Conservation (phyloP, 306 rosid species). For the Vigna mungo region DNA sequence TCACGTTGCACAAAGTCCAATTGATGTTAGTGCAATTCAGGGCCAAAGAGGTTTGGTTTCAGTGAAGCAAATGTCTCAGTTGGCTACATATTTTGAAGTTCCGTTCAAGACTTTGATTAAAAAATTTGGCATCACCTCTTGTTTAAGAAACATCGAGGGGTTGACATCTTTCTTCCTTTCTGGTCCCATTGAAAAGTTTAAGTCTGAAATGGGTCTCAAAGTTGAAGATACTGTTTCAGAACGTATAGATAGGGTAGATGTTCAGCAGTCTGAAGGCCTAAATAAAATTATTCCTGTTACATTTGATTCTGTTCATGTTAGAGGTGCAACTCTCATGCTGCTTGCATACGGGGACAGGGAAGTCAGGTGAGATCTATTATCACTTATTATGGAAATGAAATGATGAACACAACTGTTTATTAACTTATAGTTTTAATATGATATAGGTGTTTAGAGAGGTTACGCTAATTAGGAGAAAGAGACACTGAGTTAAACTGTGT, state of each 20-base stretch:
- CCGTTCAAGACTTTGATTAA: slow-evolving; percentile 48
- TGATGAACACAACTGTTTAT: slow-evolving; percentile 20
- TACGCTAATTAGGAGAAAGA: slow-evolving; percentile 2
- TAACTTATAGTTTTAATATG: slow-evolving; percentile 22
- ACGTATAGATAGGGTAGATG: slow-evolving; percentile 53
- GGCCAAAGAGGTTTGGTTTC: slow-evolving; percentile 48
- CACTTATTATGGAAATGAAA: slow-evolving; percentile 29
- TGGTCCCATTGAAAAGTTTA: slow-evolving; percentile 54
- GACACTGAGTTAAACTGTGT: no score
- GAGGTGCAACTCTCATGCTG: slow-evolving; percentile 84
- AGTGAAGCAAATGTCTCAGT: slow-evolving; percentile 39
- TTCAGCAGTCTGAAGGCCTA: slow-evolving; percentile 59
- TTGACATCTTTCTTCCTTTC: slow-evolving; percentile 46
- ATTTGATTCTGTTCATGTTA: slow-evolving; percentile 86
- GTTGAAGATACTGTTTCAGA: slow-evolving; percentile 64
- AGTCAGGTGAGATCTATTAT: slow-evolving; percentile 70
- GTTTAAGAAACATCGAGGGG: slow-evolving; percentile 56
- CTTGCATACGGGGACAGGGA: slow-evolving; percentile 93
- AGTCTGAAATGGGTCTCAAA: slow-evolving; percentile 53
- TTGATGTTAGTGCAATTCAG: slow-evolving; percentile 40
- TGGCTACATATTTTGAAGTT: slow-evolving; percentile 43
- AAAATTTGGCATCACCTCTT: slow-evolving; percentile 51
- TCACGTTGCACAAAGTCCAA: slow-evolving; percentile 41
- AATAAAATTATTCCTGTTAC: slow-evolving; percentile 67
- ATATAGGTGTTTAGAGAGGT: slow-evolving; percentile 1